phyloP scores from a whole-genome alignment of 495 filamentous ascomycete species.

The Hypoxylon cercidicola region DNA sequence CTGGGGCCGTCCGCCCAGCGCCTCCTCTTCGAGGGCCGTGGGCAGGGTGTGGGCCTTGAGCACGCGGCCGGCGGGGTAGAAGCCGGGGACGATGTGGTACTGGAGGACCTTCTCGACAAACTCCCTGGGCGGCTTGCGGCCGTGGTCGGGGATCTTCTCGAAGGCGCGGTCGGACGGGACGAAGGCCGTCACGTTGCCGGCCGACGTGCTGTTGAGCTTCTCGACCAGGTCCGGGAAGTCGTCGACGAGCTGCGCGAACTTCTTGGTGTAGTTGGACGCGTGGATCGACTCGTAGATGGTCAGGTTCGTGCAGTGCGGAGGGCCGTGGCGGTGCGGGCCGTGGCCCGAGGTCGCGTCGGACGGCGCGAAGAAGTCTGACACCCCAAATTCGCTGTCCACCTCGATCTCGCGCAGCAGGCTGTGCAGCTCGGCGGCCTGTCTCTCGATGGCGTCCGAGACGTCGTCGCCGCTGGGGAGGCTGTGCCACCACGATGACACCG shows the following conservation, averaged over 20 bases:
- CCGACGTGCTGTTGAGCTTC: constrained; percentile 72
- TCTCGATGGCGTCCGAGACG: constrained; percentile 49
- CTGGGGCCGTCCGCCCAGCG: constrained; percentile 70
- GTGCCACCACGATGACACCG: constrained; percentile 28
- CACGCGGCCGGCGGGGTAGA: constrained; percentile 68
- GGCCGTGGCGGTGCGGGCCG: constrained; percentile 38
- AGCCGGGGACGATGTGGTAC: constrained; percentile 76
- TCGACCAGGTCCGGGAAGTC: constrained; percentile 74
- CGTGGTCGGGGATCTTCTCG: constrained; percentile 69
- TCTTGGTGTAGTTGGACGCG: constrained; percentile 76
- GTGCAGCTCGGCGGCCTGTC: constrained; percentile 42
- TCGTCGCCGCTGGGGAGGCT: constrained; percentile 12
- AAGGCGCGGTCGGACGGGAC: constrained; percentile 81
- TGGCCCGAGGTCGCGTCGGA: constrained; percentile 35
- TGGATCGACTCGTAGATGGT: constrained; percentile 83
- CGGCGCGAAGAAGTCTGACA: constrained; percentile 35
- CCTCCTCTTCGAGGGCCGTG: constrained; percentile 64
- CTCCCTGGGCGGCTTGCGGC: constrained; percentile 66
- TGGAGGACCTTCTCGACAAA: constrained; percentile 69
- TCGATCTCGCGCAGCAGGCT: constrained; percentile 12
- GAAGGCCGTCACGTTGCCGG: constrained; percentile 78
- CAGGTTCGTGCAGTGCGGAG: constrained; percentile 55
- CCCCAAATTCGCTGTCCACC: constrained; percentile 13
- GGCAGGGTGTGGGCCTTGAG: constrained; percentile 75
- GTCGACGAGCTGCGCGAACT: constrained; percentile 76